Evolutionary conservation across 192 early-diverging fungal genomes (phyloP), one percentile per base, ranked within the genome.

Genomic region (Rhizoclosmatium globosum): DNA sequence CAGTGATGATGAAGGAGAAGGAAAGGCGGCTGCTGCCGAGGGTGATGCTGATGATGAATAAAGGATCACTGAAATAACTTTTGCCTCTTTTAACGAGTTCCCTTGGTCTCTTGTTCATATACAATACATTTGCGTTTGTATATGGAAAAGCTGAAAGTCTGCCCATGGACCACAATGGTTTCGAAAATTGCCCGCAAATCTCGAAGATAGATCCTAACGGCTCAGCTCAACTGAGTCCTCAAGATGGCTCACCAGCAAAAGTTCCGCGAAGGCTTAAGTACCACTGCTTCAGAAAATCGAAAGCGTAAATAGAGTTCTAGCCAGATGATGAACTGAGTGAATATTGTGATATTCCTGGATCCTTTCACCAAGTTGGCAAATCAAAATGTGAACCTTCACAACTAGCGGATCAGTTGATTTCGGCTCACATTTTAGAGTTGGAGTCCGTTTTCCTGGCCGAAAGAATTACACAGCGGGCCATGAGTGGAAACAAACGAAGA

Each of bases 31-130:
- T 15, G 81, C 83, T 71, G 86, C 82, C 44, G 85, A 77, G 50
- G 86, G 82, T 71, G 85, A 59, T 41, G 85, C 47, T 23, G 86
- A 87, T n/a, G 86, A 87, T 17, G 84, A 85, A 19, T 45, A 62
- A n/a, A 53, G 66, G 53, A 39, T 57, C 19, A 23, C 64, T 66
- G 38, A 11, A 23, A 17, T 31, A 66, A 23, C 11, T 44, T n/a
- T n/a, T 66, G 31, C 31, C 31, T 31, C 31, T 31, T n/a, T 31
- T 31, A 31, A 31, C 31, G 31, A n/a, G n/a, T n/a, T 31, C 0
- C 31, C 31, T 31, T 31, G 31, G 31, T 31, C 31, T 31, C 31
- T 31, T 31, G 31, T 31, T 31, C 0, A 0, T 0, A 31, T 31
- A 31, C 31, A 31, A 31, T 31, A 31, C 31, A 31, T 31, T 31